Base-by-base conservation (phyloP, 78 protist genomes). In the Diacronema lutheri region DNA sequence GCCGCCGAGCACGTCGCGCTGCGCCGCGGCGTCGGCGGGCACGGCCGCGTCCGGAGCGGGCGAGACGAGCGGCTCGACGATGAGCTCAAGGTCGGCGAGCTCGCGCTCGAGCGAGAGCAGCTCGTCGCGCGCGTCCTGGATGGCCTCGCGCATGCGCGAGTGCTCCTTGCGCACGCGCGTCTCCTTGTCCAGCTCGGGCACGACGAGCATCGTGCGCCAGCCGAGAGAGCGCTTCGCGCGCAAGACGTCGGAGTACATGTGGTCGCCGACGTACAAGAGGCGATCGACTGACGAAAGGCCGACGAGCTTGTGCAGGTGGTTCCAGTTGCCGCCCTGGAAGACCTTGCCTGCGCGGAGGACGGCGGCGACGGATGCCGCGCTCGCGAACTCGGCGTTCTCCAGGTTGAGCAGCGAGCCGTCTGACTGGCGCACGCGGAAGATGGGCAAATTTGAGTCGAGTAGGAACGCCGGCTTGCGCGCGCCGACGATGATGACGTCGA, bases 141-240 rank as follows among this genome's bases (percentile, higher is more conserved):
- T 11, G 26, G 5, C 4, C 66, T 16, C 33, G 66, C 11, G 66
- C 21, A 26, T 3, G 35, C 26, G 26, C 11, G 66, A 1, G 29
- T 16, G 29, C 66, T 61, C 21, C 66, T 3, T 26, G 66, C 16
- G 11, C 66, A 60, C 20, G 25, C 33, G 65, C 31, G 76, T 65
- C 78, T 86, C 90, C 13, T 61, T 26, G 16, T 3, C n/a, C 35
- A 86, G 90, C 85, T 86, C 90, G 35, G 90, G 90, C 25, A 86
- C 77, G 61, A 86, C 83, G 64, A 86, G 82, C 56, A 77, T 50
- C 33, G 90, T 86, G 16, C 90, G 84, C 90, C 76, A 66, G 2
- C 83, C 83, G 60, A 86, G 80, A 10, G 68, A 35, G 23, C 90
- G 82, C 90, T 86, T 86, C 55, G 81, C 64, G 37, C 89, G 83